A percentile compares a stretch with the other conserved stretches of the same genome.
phyloP scores from a whole-genome alignment of 306 rosid species.

The Acmispon strigosus region DNA sequence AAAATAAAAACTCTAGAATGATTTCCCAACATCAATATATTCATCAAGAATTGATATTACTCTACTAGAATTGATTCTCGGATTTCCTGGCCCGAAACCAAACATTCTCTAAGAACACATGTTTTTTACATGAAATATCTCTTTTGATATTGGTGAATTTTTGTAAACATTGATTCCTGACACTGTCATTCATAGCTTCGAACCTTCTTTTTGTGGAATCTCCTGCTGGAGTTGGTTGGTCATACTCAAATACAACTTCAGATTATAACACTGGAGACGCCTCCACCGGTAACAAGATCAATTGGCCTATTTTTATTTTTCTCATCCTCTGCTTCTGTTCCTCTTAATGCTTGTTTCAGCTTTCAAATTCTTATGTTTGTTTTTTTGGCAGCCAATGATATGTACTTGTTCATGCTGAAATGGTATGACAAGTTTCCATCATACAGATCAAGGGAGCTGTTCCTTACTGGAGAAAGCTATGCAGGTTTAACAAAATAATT shows the following conservation, averaged over 20 bases:
- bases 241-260: slow-evolving; percentile 73
- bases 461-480: slow-evolving; percentile 93
- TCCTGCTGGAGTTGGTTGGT: slow-evolving; percentile 93
- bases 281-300: slow-evolving; percentile 52
- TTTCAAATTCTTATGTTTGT: neutral
- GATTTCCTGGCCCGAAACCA: too few relatives aligned
- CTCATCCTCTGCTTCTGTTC: neutral
- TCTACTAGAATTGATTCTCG: too few relatives aligned
- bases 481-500: slow-evolving; percentile 46
- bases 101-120: too few relatives aligned
- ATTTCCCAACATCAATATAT: too few relatives aligned
- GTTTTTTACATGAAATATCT: too few relatives aligned
- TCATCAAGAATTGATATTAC: too few relatives aligned
- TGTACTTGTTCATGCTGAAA: slow-evolving; percentile 61
- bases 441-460: slow-evolving; percentile 54
- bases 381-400: slow-evolving; percentile 60
- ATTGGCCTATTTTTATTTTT: too few relatives aligned
- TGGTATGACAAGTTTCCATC: slow-evolving; percentile 77
- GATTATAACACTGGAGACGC: slow-evolving; percentile 73
- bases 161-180: neutral
- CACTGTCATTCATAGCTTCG: slow-evolving; percentile 43
- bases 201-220: slow-evolving; percentile 87
- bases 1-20: too few relatives aligned
- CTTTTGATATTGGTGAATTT: neutral
- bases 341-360: neutral